Evolutionary conservation across 1,139 yeast genomes (phyloP).

Genomic region (Suhomyces terraborum): DNA sequence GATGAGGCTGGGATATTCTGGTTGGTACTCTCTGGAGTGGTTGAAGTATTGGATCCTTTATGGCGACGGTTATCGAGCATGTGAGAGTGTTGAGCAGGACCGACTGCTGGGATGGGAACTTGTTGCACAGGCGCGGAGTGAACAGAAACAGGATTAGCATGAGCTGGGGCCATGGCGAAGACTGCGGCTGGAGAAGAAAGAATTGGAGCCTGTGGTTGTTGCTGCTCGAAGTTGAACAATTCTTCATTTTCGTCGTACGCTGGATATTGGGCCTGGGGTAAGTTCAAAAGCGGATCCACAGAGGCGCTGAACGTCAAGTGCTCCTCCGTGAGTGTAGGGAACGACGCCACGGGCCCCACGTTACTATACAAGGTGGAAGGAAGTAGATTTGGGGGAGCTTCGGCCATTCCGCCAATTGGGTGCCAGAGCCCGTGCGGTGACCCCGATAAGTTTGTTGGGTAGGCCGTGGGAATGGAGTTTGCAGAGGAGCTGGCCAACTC

Average conservation of each 20-base stretch:
- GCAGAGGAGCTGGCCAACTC: constrained; percentile 1
- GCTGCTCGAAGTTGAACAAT: constrained; percentile 29
- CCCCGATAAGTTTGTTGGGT: neutral
- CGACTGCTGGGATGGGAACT: constrained; percentile 2
- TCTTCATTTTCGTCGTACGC: constrained; percentile 23
- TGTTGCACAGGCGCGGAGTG: neutral
- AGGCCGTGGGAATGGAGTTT: neutral
- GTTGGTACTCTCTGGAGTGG: neutral
- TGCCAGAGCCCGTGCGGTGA: neutral
- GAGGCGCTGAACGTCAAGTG: constrained; percentile 19
- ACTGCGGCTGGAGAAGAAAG: constrained; percentile 6
- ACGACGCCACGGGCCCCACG: constrained; percentile 10
- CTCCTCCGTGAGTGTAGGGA: constrained; percentile 27
- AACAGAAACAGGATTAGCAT: neutral
- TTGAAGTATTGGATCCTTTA: constrained; percentile 6
- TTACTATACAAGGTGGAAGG: constrained; percentile 22
- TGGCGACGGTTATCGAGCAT: constrained; percentile 5
- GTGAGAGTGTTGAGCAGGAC: neutral
- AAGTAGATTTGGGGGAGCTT: constrained; percentile 14
- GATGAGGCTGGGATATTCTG: neutral
- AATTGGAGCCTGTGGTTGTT: constrained; percentile 14
- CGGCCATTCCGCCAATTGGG: neutral
- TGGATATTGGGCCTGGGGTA: neutral
- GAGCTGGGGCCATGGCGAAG: constrained; percentile 3
- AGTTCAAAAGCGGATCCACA: neutral